Percentiles rank a stretch among this genome's conserved stretches.
Conservation (phyloP, 2,329 filamentous ascomycete species). For the Pseudogymnoascus sp. region DNA sequence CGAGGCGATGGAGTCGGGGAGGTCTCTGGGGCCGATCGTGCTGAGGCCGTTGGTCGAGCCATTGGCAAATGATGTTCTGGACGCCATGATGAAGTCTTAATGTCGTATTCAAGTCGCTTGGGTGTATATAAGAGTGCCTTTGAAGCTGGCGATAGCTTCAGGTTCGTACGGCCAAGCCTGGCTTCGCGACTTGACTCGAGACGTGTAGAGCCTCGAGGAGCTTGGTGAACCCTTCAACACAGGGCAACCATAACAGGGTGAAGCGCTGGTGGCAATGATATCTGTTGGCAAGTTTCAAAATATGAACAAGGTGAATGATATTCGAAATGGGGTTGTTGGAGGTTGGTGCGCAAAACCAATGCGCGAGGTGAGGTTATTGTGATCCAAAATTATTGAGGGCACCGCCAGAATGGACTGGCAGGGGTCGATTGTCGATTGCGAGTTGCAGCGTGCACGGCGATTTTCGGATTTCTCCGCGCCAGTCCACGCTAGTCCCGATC, state of each 20-base stretch:
- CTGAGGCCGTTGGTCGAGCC: not conserved
- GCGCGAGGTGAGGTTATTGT: conserved; percentile 5
- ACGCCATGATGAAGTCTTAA: not conserved
- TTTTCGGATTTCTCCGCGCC: conserved; percentile 5
- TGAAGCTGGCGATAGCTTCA: conserved; percentile 7
- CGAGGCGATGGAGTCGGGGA: not conserved
- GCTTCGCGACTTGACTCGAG: conserved; percentile 8
- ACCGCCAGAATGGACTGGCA: conserved; percentile 4
- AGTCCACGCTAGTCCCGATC: not conserved
- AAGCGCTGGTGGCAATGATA: not conserved
- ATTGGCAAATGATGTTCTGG: conserved; percentile 1
- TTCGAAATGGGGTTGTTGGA: not conserved
- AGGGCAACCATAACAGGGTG: conserved; percentile 3
- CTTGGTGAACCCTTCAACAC: conserved; percentile 8
- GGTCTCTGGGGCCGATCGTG: not conserved
- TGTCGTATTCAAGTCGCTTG: not conserved
- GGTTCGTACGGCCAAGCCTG: conserved; percentile 4
- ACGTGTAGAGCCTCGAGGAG: conserved; percentile 7
- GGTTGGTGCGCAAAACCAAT: conserved; percentile 6
- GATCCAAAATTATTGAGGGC: conserved; percentile 8
- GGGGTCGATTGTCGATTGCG: conserved; percentile 2
- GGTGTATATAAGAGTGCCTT: conserved; percentile 1
- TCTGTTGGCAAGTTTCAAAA: not conserved
- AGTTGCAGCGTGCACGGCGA: not conserved
- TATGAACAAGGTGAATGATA: not conserved